phyloP scores from a whole-genome alignment of 345 rosid genomes.

The Hibiscus tridactylites region DNA sequence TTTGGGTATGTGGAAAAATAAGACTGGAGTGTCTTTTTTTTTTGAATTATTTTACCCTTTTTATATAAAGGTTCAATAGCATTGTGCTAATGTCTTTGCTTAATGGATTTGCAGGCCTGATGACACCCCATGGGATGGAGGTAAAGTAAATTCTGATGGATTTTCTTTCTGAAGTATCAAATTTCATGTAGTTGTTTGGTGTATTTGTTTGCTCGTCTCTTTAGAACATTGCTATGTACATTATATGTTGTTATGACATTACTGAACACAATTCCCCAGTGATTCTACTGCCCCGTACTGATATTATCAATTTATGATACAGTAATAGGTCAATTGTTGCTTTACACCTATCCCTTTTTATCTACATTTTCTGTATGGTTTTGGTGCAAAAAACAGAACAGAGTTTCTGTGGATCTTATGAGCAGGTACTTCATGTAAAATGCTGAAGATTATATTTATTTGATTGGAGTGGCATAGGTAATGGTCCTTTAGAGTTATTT shows the following conservation, averaged over 20 bases:
- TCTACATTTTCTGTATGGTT: not conserved
- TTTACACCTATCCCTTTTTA: not conserved
- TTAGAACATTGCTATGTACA: not conserved
- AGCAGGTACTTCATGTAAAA: not conserved
- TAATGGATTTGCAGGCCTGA: constrained; percentile 40
- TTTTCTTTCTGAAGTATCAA: not conserved
- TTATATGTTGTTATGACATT: not conserved
- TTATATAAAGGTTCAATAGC: not conserved
- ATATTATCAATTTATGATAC: not conserved
- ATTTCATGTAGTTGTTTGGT: not conserved
- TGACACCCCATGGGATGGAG: constrained; percentile 78
- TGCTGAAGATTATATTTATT: not conserved
- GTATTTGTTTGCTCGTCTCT: not conserved
- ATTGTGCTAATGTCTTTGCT: constrained; percentile 3
- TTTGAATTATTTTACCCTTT: not conserved
- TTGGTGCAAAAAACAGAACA: not conserved
- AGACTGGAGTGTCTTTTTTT: not conserved
- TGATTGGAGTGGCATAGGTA: not conserved
- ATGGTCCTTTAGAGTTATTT: not conserved
- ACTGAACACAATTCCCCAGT: not conserved
- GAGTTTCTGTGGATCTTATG: not conserved
- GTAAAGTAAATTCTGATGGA: constrained; percentile 19
- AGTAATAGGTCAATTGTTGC: not conserved
- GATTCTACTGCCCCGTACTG: too few relatives aligned
- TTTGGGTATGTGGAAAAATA: constrained; percentile 34